These are phyloP conservation scores for Leishmania amazonensis DNA, from an alignment of 208 protist species.

Conservation along the genomic window DNA sequence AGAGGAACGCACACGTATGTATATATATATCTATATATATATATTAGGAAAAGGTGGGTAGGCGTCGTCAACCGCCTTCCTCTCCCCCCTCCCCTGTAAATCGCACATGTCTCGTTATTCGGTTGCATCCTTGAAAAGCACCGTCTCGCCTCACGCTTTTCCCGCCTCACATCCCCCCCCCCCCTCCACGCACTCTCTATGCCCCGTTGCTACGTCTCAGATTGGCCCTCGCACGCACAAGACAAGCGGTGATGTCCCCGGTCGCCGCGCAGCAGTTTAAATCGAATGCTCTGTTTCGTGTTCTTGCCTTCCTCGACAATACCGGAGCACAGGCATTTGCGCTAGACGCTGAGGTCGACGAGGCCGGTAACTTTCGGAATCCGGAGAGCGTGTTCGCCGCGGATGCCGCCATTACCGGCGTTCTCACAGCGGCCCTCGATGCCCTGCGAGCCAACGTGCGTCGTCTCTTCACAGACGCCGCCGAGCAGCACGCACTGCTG, in stretches of 20 bases:
- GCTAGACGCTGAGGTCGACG: conserved; percentile 30
- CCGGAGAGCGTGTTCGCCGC: conserved; percentile 36
- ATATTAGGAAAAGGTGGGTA: background rate
- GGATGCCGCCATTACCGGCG: conserved; percentile 37
- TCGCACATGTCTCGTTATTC: too few relatives aligned
- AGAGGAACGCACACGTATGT: background rate
- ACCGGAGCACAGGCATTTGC: conserved; percentile 72
- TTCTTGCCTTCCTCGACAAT: conserved; percentile 85
- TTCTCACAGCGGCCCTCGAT: conserved; percentile 50
- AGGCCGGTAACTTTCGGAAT: conserved; percentile 48
- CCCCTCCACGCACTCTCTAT: background rate
- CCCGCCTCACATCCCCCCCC: background rate
- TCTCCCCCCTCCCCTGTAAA: background rate
- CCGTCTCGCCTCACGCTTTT: background rate
- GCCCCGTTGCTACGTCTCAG: background rate
- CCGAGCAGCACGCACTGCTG: conserved; percentile 47
- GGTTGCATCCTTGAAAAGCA: background rate
- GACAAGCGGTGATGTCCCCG: conserved; percentile 1
- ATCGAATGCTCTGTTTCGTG: conserved; percentile 69
- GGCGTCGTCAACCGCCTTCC: background rate
- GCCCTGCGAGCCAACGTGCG: conserved; percentile 53
- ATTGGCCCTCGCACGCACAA: background rate
- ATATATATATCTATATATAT: too few relatives aligned
- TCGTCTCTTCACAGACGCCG: conserved; percentile 45
- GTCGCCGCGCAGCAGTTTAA: conserved; percentile 38